Conservation (phyloP, 1,284 basidiomycete species). For the Papiliotrema terrestris region DNA sequence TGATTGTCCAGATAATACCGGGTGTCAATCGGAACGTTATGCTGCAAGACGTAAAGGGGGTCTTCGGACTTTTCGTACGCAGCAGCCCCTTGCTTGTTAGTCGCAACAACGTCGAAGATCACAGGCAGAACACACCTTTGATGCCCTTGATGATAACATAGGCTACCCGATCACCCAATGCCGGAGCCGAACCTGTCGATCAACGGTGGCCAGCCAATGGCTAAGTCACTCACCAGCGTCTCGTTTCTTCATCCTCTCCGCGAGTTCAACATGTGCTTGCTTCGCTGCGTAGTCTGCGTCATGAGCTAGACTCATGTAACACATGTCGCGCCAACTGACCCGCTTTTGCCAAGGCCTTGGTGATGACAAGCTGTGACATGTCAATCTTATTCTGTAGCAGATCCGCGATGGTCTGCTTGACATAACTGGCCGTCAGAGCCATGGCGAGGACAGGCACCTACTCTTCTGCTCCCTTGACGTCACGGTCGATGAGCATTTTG, state of each 20-base stretch:
- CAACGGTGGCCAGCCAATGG: neutral
- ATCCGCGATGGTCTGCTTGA: slow-evolving; percentile 87
- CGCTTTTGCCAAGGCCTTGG: slow-evolving; percentile 85
- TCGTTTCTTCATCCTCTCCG: slow-evolving; percentile 87
- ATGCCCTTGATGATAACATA: slow-evolving; percentile 96
- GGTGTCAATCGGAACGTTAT: slow-evolving; percentile 94
- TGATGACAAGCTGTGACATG: slow-evolving; percentile 97
- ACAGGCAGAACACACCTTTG: slow-evolving; percentile 75
- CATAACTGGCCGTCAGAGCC: slow-evolving; percentile 59
- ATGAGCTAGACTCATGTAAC: neutral
- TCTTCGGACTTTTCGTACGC: slow-evolving; percentile 98
- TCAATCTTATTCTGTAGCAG: slow-evolving; percentile 92
- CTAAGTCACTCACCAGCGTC: slow-evolving; percentile 66
- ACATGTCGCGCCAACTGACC: slow-evolving; percentile 54
- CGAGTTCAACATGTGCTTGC: slow-evolving; percentile 91
- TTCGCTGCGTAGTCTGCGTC: slow-evolving; percentile 55
- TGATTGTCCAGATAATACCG: slow-evolving; percentile 97
- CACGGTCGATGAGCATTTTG: slow-evolving; percentile 91
- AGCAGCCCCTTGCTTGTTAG: slow-evolving; percentile 65
- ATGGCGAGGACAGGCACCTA: slow-evolving; percentile 48
- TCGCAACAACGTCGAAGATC: neutral
- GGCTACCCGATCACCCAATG: slow-evolving; percentile 90
- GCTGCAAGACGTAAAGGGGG: slow-evolving; percentile 89
- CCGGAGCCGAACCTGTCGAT: slow-evolving; percentile 72
- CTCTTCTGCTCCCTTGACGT: slow-evolving; percentile 88